Base-by-base conservation (phyloP, 2,329 filamentous ascomycete genomes). In the Epichloe typhina region DNA sequence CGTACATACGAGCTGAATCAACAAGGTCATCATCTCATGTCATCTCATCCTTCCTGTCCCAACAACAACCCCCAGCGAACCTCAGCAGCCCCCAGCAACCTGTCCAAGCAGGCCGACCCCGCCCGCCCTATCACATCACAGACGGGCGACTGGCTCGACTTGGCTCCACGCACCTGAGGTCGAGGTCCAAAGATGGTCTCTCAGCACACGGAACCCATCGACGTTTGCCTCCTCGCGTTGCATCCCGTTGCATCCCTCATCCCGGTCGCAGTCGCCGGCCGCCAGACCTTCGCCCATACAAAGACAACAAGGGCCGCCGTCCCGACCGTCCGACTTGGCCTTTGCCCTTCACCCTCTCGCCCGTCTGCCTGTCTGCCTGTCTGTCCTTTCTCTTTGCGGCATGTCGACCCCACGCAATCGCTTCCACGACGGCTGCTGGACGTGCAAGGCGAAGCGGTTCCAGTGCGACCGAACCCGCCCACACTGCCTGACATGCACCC, bases 361-460 rank as follows among this genome's bases (percentile, higher is more conserved):
- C 8, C 45, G 35, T 21, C 23, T 21, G 43, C 23, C 26, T 6
- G 35, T 21, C 15, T 36, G 43, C 23, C 26, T 6, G 23, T 41
- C 31, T 19, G 23, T n/a, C 15, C 21, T 31, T 49, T 37, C 47
- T 49, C 38, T 26, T 44, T 49, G 41, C 21, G 48, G 40, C 41
- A 50, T 50, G 48, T 45, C 48, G 41, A 49, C 41, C 41, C 47
- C 41, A 33, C 48, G 48, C 36, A 50, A 45, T 35, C 48, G 48
- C n/a, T 50, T 50, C 41, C 48, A 50, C 40, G 48, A 45, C 13
- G 41, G 48, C n/a, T 50, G 48, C 41, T 50, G 48, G 48, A 50
- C 48, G 19, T 50, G 41, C 48, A 50, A 50, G 48, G 41, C 40
- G 7, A 50, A 39, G 36, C 41, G 41, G 35, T 39, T 50, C 21